phyloP scores from a whole-genome alignment of 805 yeast species.

The Wickerhamiella kurtzmanii region DNA sequence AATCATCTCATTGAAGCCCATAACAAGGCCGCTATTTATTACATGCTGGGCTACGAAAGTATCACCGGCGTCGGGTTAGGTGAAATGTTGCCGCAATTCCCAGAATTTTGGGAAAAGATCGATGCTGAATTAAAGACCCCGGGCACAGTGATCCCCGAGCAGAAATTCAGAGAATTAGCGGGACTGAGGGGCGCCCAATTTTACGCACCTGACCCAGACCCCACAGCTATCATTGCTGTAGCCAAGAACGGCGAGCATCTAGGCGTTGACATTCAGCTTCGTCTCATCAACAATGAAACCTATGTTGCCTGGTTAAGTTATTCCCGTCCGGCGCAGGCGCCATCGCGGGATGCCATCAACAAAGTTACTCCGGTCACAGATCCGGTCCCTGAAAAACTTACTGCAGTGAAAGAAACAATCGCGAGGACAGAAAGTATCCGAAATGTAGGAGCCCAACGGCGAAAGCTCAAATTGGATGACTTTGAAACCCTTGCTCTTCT shows the following conservation, averaged over 20 bases:
- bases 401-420: no score
- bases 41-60: slow-evolving; percentile 12
- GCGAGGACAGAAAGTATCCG: slow-evolving; percentile 15
- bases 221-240: slow-evolving; percentile 30
- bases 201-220: slow-evolving; percentile 10
- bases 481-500: slow-evolving; percentile 58
- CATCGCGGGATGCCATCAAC: not conserved
- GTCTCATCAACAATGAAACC: slow-evolving; percentile 48
- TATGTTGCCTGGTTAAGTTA: slow-evolving; percentile 77
- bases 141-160: slow-evolving; percentile 83
- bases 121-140: slow-evolving; percentile 29
- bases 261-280: slow-evolving; percentile 64
- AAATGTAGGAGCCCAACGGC: slow-evolving; percentile 50
- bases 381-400: no score
- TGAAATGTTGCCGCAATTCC: slow-evolving; percentile 18
- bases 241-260: slow-evolving; percentile 58
- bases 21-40: slow-evolving; percentile 15
- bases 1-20: slow-evolving; percentile 30
- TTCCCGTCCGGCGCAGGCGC: slow-evolving; percentile 27
- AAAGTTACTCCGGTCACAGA: not conserved
- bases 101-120: slow-evolving; percentile 29
- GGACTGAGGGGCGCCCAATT: slow-evolving; percentile 28
- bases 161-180: slow-evolving; percentile 55
- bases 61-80: slow-evolving; percentile 11
- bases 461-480: slow-evolving; percentile 59